Percentiles rank a stretch among this genome's conserved stretches.
These are phyloP conservation scores for Trichoderma sp. DNA, from an alignment of 2,329 filamentous ascomycete species.

Conservation along the genomic window DNA sequence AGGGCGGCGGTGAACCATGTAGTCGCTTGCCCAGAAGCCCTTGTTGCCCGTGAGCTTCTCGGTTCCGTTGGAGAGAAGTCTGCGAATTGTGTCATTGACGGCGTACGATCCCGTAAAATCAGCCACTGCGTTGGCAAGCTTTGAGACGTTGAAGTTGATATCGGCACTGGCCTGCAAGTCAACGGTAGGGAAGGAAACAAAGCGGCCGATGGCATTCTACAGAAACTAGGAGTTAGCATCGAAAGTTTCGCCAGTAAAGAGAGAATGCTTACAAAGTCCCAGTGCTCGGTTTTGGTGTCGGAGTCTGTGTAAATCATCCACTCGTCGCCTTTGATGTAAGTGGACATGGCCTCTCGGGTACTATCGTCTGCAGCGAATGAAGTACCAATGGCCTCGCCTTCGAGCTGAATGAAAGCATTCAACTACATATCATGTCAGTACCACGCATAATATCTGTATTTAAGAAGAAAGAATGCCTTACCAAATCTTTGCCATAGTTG, in stretches of 20 bases:
- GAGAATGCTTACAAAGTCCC: constrained; percentile 24
- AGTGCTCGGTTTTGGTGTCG: constrained; percentile 21
- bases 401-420: constrained; percentile 27
- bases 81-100: constrained; percentile 20
- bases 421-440: constrained; percentile 18
- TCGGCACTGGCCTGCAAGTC: constrained; percentile 27
- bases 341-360: constrained; percentile 24
- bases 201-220: constrained; percentile 26
- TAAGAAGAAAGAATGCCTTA: background rate
- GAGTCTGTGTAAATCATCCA: constrained; percentile 27
- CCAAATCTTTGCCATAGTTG: constrained; percentile 28
- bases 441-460: background rate
- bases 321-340: constrained; percentile 24
- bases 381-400: constrained; percentile 25
- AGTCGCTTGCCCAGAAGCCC: constrained; percentile 27
- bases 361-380: constrained; percentile 22
- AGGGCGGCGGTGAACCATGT: constrained; percentile 25
- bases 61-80: constrained; percentile 25
- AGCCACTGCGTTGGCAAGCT: constrained; percentile 22
- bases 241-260: too few species aligned
- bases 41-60: constrained; percentile 26
- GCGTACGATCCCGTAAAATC: constrained; percentile 23
- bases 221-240: background rate
- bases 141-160: constrained; percentile 27
- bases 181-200: constrained; percentile 25